Evolutionary conservation across 805 yeast genomes (phyloP), one percentile per base, ranked within the genome.

Genomic region (Sungouiella blattae): DNA sequence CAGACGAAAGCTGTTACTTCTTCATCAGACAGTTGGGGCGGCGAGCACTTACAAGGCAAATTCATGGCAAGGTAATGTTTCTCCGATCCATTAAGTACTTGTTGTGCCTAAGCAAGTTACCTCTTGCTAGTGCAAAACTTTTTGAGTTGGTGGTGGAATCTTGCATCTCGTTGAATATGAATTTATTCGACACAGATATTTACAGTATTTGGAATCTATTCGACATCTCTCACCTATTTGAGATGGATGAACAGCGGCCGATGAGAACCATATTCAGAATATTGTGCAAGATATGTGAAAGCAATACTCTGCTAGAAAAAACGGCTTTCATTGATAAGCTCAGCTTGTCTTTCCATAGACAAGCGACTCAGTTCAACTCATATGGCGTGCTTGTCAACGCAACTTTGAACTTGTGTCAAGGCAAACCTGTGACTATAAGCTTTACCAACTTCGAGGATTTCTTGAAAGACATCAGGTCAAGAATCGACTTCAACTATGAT

Each of bases 71-170:
- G 32, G 15, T 11, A 14, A 12, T 5, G 18, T n/a, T 5, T 13
- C 41, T 74, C 5, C 55, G 76, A 36, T 60, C 53, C 35, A 33
- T 75, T 14, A 71, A 71, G 37, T 39, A 66, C 2, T 36, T 73
- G 5, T 44, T 66, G 6, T 29, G 57, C 6, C 31, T 62, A 13
- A 61, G 64, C 6, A 39, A 40, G 2, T 25, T 32, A 2, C 36
- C 25, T 1, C 48, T 55, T n/a, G 23, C 28, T 8, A 28, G 46
- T 25, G 34, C 38, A 8, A 41, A 4, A 13, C 28, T 69, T 6
- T 32, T 46, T 1, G 30, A 35, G 1, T 46, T 60, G 2, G 17
- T 64, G 3, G 38, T 46, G 13, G 31, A 36, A 1, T 39, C 39
- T n/a, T 41, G 60, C 17, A 33, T 49, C n/a, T 51, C 47, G 16